These are phyloP conservation scores for Begonia fuchsioides DNA, from an alignment of 306 rosid genomes.

Conservation along the genomic window DNA sequence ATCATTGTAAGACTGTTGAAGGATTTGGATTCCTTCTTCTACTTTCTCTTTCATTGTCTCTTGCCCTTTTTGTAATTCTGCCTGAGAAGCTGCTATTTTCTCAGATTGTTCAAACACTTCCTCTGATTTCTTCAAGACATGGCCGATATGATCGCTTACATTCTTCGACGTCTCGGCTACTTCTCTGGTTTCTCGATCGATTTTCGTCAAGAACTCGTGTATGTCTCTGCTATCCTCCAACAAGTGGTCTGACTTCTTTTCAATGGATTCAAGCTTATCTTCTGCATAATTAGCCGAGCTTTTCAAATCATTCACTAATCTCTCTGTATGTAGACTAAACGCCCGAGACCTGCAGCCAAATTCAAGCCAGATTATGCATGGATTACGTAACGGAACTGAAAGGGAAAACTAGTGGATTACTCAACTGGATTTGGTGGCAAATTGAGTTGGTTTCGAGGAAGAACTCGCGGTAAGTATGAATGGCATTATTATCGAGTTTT, in stretches of 20 bases:
- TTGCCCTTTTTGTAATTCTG: conserved; percentile 49
- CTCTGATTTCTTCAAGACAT: conserved; percentile 33
- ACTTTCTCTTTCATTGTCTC: conserved; percentile 35
- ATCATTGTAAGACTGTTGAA: conserved; percentile 39
- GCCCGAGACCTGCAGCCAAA: conserved; percentile 34
- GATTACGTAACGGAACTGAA: neutral
- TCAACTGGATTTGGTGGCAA: conserved; percentile 75
- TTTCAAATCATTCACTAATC: conserved; percentile 64
- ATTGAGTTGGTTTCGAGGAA: conserved; percentile 77
- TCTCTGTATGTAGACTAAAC: conserved; percentile 62
- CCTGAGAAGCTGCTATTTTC: conserved; percentile 41
- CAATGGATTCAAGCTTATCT: conserved; percentile 42
- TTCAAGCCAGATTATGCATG: neutral
- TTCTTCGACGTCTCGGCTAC: conserved; percentile 33
- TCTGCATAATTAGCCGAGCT: conserved; percentile 52
- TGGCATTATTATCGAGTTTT: conserved; percentile 37
- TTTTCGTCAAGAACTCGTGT: conserved; percentile 30
- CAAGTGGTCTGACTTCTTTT: conserved; percentile 35
- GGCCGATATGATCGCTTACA: conserved; percentile 35
- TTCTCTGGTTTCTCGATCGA: conserved; percentile 27
- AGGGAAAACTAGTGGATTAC: neutral
- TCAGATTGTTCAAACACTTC: conserved; percentile 51
- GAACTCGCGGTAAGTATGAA: conserved; percentile 62
- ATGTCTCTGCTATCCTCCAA: conserved; percentile 33
- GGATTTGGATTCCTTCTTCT: conserved; percentile 38